phyloP scores from a whole-genome alignment of 1,284 basidiomycete genomes.

The Cystobasidium sp. region DNA sequence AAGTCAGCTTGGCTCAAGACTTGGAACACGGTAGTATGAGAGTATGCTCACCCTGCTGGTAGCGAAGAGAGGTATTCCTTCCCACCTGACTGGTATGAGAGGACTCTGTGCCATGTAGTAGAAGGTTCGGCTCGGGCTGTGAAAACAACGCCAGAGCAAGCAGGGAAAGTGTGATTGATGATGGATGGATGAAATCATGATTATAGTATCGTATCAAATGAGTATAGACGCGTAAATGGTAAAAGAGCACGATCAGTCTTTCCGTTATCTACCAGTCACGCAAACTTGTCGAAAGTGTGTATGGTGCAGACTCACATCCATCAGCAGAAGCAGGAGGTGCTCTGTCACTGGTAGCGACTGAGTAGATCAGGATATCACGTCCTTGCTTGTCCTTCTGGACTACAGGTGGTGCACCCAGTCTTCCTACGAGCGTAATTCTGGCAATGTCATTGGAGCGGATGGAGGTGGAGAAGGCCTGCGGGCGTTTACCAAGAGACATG shows the following conservation, averaged over 20 bases:
- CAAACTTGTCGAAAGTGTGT: conserved; percentile 3
- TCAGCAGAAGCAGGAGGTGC: conserved; percentile 44
- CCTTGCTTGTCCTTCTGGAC: conserved; percentile 69
- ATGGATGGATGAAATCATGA: neutral
- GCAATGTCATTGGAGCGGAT: conserved; percentile 61
- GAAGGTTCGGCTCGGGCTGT: conserved; percentile 64
- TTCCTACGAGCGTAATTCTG: conserved; percentile 75
- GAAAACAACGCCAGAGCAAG: neutral
- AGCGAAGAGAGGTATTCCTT: conserved; percentile 69
- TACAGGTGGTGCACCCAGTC: conserved; percentile 72
- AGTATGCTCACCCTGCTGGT: conserved; percentile 62
- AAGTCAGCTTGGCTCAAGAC: neutral
- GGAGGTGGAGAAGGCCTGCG: conserved; percentile 71
- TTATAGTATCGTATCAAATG: neutral
- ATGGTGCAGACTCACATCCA: conserved; percentile 60
- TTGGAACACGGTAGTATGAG: neutral
- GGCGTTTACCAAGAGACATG: neutral
- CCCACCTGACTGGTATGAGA: conserved; percentile 67
- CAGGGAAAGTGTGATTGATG: neutral
- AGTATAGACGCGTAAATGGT: neutral
- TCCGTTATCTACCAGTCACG: neutral
- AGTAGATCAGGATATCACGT: conserved; percentile 65
- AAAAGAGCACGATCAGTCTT: neutral
- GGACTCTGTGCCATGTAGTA: conserved; percentile 73
- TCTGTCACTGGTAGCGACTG: conserved; percentile 51